Evolutionary conservation across 148 eudicot genomes (phyloP), one percentile per base, ranked within the genome.

Genomic region (Camellia granthamiana): DNA sequence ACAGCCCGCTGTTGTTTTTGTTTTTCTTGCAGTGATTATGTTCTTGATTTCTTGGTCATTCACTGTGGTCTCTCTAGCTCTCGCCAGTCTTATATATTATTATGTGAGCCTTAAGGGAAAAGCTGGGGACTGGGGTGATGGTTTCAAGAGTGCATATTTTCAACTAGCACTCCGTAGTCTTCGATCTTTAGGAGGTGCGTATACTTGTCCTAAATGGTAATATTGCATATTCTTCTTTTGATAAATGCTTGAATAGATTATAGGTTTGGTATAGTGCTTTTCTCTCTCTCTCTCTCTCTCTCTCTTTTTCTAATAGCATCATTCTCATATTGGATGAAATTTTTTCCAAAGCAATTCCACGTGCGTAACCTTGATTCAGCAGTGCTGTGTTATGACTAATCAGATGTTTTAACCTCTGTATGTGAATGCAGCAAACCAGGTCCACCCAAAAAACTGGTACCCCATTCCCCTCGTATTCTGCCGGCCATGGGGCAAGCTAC

Each of bases 101-200:
- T 96, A 96, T 78, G 99, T 96, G 77, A 89, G 95, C 85, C 74
- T 96, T 74, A 96, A 94, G 85, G 99, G 99, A 65, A 96, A 96
- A 86, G 98, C 99, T 79, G 99, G 99, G 63, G 99, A 96, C 83
- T 96, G 99, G 99, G 99, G 99, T 42, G 99, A 96, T 86, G 99
- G 99, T 76, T 94, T 96, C 89, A 96, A 96, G 85, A 96, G 99
- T 88, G 99, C 99, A 19, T 96, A 96, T 87, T 96, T 96, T 85
- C 99, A 96, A 82, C 93, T 96, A 78, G 99, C 99, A 41, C 97
- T 96, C 79, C 98, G 98, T n/a, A 96, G 99, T 80, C 92, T 96
- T 67, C 95, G 98, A 80, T 92, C 98, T 14, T 90, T 96, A 76
- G 98, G 98, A 92, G 99, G 98, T 96, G 85, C 58, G 90, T 75